Evolutionary conservation across 1,139 yeast genomes (phyloP).

Genomic region (Suhomyces yuchorum): DNA sequence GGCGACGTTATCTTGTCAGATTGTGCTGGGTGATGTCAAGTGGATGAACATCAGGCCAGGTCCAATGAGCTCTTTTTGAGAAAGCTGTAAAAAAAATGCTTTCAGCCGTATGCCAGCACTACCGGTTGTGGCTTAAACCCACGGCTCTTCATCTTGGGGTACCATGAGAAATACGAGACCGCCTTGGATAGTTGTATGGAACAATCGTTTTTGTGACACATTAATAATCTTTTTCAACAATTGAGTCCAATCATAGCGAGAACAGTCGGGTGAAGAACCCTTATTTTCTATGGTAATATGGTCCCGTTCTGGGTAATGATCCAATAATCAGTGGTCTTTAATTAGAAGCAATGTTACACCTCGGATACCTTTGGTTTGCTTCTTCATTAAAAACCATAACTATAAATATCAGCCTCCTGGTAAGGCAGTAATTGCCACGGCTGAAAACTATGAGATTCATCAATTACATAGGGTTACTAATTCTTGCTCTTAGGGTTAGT

Average conservation of each 20-base stretch:
- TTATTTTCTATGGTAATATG: neutral
- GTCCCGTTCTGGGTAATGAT: neutral
- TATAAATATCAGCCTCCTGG: neutral
- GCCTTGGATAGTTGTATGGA: neutral
- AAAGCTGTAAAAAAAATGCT: neutral
- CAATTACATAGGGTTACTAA: neutral
- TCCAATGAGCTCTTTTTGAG: neutral
- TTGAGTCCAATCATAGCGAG: conserved; percentile 1
- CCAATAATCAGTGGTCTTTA: neutral
- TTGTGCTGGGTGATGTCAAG: neutral
- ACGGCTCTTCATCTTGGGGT: neutral
- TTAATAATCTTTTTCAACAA: neutral
- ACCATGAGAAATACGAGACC: neutral
- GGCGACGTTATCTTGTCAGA: neutral
- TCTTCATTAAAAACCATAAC: neutral
- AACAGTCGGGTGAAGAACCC: neutral
- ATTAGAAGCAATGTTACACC: neutral
- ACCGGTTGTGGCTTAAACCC: neutral
- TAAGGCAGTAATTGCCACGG: neutral
- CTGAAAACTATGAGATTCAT: neutral
- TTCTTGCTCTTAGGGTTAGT: neutral
- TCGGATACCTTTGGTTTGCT: neutral
- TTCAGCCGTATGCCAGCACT: neutral
- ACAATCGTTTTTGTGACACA: neutral
- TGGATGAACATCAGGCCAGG: neutral